Base-by-base conservation (phyloP, 164 flowering plant species). In the Hamamelis virginiana region DNA sequence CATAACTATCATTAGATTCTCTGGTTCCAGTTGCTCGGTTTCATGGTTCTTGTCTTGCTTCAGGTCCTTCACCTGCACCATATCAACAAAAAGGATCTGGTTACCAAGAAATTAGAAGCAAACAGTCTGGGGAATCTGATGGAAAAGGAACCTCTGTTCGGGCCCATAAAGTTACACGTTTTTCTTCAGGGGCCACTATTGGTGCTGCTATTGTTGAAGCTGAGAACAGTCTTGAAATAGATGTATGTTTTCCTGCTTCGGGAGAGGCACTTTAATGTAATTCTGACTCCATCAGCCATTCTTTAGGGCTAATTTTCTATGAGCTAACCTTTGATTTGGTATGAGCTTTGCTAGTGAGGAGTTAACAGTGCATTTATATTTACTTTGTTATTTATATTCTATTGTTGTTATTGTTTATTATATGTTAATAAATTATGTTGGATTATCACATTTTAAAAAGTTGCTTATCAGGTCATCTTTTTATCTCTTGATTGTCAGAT, bases 181-280 rank as follows among this genome's bases (percentile, higher is more conserved):
- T 72, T 67, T 80, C 89, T 78, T 72, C 87, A n/a, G 87, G 82
- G 69, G 82, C 92, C 43, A 81, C 84, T 64, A 66, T 93, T 26
- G 92, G 88, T 80, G 98, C 97, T 76, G 97, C 98, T 33, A 85
- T 93, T 88, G 98, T 93, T 79, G 94, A 89, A 76, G 98, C 89
- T 63, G 98, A 92, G 74, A 78, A 81, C 47, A 64, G 65, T 79
- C 91, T 91, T 72, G n/a, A n/a, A n/a, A n/a, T n/a, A n/a, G n/a
- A n/a, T n/a, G n/a, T n/a, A n/a, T n/a, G n/a, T n/a, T n/a, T n/a
- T n/a, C n/a, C n/a, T n/a, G n/a, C n/a, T n/a, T n/a, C n/a, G n/a
- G n/a, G n/a, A n/a, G n/a, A n/a, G n/a, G n/a, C n/a, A n/a, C n/a
- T n/a, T n/a, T n/a, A n/a, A n/a, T n/a, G n/a, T n/a, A n/a, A n/a